These are phyloP conservation scores for Plasmopara viticola DNA, from an alignment of 352 stramenopile genomes.

Conservation along the genomic window DNA sequence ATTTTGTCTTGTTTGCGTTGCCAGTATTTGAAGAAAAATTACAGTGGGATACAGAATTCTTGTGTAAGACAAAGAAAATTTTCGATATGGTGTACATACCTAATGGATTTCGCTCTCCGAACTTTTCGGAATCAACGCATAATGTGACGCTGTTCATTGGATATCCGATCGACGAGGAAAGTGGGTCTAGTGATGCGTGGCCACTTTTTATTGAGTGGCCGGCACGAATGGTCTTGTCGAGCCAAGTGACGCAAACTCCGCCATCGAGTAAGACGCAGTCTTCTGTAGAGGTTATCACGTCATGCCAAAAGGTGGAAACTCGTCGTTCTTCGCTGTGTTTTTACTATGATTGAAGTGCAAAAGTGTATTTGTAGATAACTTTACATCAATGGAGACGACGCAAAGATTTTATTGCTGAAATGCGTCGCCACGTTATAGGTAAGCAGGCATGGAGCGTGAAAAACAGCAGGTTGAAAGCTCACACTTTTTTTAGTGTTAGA, in stretches of 20 bases:
- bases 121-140: constrained; percentile 13
- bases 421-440: constrained; percentile 32
- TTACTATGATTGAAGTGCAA: constrained; percentile 1
- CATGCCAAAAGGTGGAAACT: constrained; percentile 29
- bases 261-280: constrained; percentile 23
- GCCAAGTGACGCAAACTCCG: constrained; percentile 30
- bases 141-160: constrained; percentile 18
- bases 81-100: constrained; percentile 20
- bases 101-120: constrained; percentile 23
- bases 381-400: constrained; percentile 34
- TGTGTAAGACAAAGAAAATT: constrained; percentile 7
- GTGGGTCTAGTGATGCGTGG: constrained; percentile 5
- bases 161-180: constrained; percentile 17
- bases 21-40: constrained; percentile 25
- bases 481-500: constrained; percentile 29
- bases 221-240: constrained; percentile 25
- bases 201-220: constrained; percentile 33
- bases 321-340: neutral
- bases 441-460: neutral
- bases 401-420: constrained; percentile 31
- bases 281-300: constrained; percentile 30
- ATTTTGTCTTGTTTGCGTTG: constrained; percentile 27
- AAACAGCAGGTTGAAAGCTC: too few species aligned
- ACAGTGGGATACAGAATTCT: constrained; percentile 14
- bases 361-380: constrained; percentile 24